phyloP scores from a whole-genome alignment of 331 rosid species.

The Quercus phellos region DNA sequence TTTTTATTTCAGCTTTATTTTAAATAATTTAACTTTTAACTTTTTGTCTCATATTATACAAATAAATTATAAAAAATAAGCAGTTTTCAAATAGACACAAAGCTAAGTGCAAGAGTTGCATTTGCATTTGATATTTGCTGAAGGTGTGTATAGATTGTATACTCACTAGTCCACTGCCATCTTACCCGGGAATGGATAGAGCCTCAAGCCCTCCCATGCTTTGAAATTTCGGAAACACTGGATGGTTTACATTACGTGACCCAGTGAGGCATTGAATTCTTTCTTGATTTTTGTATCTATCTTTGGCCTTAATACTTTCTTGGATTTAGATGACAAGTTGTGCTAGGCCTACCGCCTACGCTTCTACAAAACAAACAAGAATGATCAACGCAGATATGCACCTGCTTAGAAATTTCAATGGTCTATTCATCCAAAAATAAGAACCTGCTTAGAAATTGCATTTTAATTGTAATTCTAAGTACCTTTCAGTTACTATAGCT shows the following conservation, averaged over 20 bases:
- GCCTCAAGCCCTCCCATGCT: background rate
- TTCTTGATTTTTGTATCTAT: background rate
- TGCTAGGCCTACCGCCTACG: no score
- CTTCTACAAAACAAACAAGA: background rate
- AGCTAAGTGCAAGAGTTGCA: background rate
- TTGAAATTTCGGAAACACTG: background rate
- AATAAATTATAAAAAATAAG: no score
- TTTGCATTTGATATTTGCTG: background rate
- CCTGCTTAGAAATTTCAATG: background rate
- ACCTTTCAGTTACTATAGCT: background rate
- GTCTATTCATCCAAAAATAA: background rate
- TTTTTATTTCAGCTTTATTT: no score
- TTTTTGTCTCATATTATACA: no score
- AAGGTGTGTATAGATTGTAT: no score
- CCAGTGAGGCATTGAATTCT: background rate
- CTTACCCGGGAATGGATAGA: background rate
- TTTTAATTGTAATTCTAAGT: background rate
- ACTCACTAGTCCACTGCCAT: background rate
- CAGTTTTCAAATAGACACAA: accelerated
- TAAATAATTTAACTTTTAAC: no score
- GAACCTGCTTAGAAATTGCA: no score
- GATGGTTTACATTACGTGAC: background rate
- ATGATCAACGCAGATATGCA: background rate
- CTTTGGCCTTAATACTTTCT: background rate
- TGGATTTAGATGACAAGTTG: background rate